These are phyloP conservation scores for Spathaspora girioi DNA, from an alignment of 805 yeast species.

Conservation along the genomic window DNA sequence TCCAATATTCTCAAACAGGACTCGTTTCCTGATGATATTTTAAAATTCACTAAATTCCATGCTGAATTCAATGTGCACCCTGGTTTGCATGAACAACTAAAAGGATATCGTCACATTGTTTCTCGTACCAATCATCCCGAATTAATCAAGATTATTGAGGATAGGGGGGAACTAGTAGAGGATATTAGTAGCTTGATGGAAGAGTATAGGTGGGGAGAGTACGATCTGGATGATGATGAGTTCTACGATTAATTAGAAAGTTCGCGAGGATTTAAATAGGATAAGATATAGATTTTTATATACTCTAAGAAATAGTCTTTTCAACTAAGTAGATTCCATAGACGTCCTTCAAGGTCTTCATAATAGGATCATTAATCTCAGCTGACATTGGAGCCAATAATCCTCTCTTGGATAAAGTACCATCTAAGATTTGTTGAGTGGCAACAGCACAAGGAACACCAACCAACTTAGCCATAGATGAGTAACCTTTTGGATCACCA, in stretches of 20 bases:
- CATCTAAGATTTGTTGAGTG: slow-evolving; percentile 76
- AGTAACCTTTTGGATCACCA: slow-evolving; percentile 85
- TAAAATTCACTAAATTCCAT: slow-evolving; percentile 6
- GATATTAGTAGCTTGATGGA: slow-evolving; percentile 28
- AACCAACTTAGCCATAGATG: slow-evolving; percentile 97
- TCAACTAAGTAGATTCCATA: slow-evolving; percentile 86
- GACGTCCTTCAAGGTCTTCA: slow-evolving; percentile 86
- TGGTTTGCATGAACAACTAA: slow-evolving; percentile 22
- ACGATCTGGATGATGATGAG: slow-evolving; percentile 26
- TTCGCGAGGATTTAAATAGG: too few relatives aligned
- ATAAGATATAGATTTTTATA: not conserved
- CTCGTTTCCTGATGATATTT: slow-evolving; percentile 25
- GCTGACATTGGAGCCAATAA: slow-evolving; percentile 90
- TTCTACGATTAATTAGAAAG: slow-evolving; percentile 8
- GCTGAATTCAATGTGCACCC: slow-evolving; percentile 24
- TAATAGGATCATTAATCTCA: slow-evolving; percentile 85
- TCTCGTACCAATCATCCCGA: slow-evolving; percentile 7
- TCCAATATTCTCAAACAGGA: slow-evolving; percentile 21
- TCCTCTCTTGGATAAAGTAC: slow-evolving; percentile 71
- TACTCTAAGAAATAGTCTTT: slow-evolving; percentile 54
- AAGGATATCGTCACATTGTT: slow-evolving; percentile 22
- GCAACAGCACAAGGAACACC: slow-evolving; percentile 99
- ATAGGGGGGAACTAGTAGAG: slow-evolving; percentile 32
- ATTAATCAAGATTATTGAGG: slow-evolving; percentile 22
- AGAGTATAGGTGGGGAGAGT: slow-evolving; percentile 26